Conservation (phyloP, 768 basidiomycete species). For the Heimioporus sp. region DNA sequence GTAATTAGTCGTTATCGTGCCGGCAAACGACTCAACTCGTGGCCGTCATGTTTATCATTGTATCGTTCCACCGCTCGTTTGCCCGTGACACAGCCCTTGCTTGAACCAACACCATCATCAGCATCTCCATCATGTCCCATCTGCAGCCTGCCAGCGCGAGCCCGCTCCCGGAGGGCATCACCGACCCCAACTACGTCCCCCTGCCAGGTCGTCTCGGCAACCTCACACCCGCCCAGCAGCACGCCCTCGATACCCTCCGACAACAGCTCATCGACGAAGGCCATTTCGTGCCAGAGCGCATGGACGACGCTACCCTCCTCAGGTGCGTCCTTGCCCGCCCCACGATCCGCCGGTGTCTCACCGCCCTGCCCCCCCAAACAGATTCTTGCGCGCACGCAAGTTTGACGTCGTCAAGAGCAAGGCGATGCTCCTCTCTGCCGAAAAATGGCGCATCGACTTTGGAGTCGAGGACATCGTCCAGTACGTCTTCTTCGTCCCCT, state of each 20-base stretch:
- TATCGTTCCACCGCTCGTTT: no score
- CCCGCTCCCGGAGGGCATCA: slow-evolving; percentile 55
- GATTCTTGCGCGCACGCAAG: slow-evolving; percentile 87
- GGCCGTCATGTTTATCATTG: background rate
- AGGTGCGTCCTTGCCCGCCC: slow-evolving; percentile 39
- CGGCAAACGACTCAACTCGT: slow-evolving; percentile 34
- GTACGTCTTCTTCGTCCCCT: slow-evolving; percentile 37
- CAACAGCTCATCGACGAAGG: slow-evolving; percentile 60
- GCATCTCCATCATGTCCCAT: slow-evolving; percentile 14
- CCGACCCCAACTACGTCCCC: slow-evolving; percentile 64
- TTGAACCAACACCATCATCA: no score
- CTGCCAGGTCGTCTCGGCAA: slow-evolving; percentile 79
- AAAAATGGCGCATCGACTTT: slow-evolving; percentile 89
- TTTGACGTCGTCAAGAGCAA: slow-evolving; percentile 85
- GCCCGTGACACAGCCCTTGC: no score
- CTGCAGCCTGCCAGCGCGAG: slow-evolving; percentile 48
- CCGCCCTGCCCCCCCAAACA: no score
- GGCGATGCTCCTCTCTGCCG: slow-evolving; percentile 75
- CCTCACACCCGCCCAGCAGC: slow-evolving; percentile 57
- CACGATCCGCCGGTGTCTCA: background rate
- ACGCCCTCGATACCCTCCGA: slow-evolving; percentile 67
- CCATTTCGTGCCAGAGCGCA: slow-evolving; percentile 57
- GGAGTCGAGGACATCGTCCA: slow-evolving; percentile 71
- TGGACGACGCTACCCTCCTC: slow-evolving; percentile 70
- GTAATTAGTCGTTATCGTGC: no score